Base-by-base conservation (phyloP, 202 grass and related monocot genomes). In the Zizania palustris region DNA sequence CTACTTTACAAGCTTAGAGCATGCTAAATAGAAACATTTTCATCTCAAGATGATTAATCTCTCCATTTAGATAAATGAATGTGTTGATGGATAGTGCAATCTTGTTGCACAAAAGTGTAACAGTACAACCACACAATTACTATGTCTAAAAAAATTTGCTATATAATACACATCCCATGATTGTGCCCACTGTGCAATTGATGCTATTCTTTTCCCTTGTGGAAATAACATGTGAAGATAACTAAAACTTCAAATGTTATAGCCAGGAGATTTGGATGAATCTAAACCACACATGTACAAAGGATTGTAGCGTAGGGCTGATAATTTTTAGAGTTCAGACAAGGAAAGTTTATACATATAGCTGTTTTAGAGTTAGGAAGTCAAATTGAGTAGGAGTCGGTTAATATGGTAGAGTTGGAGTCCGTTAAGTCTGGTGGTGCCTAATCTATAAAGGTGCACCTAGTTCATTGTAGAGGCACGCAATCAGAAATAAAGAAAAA, bases 201-300 rank as follows among this genome's bases (percentile, higher is more conserved):
- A 67, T 74, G 43, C n/a, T 53, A 62, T 49, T 62, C 21, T 7
- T 44, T 69, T 77, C 64, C 41, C 35, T 62, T 80, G 20, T 2
- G 4, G 61, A 80, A 67, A 51, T 21, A 85, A 21, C 18, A 9
- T 18, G 70, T 62, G 21, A 54, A 36, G 15, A 62, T 54, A 80
- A 69, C 79, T 48, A 59, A 66, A 65, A 65, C 13, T 16, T 56
- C 10, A 72, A 73, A 42, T 58, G 13, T 12, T 28, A 28, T 28
- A 2, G 28, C 28, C 28, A 28, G 28, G 28, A 28, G 28, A 28
- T 28, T 28, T 28, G 28, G 28, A 2, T 2, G 28, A 28, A 2
- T 28, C 2, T 28, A 28, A 28, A 28, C 28, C 0, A 28, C 28
- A 2, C 28, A 28, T 0, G 28, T 2, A 28, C 28, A 28, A 28